These are phyloP conservation scores for Lentithecium fluviatile DNA, from an alignment of 495 filamentous ascomycete genomes.

Conservation along the genomic window DNA sequence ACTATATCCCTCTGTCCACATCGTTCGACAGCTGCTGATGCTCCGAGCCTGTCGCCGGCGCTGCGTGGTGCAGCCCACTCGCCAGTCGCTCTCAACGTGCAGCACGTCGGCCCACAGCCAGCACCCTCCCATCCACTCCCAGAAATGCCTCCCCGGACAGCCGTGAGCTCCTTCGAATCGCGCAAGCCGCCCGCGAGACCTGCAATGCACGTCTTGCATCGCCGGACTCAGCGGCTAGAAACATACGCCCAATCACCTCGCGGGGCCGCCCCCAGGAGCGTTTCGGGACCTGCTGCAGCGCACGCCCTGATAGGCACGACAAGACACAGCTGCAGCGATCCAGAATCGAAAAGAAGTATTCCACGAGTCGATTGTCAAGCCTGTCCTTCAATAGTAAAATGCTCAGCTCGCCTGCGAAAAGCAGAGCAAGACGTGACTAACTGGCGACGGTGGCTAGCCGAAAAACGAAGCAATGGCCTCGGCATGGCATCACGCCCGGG, in stretches of 20 bases:
- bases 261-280: slow-evolving; percentile 8
- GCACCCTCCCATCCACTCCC: slow-evolving; percentile 16
- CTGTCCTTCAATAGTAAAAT: slow-evolving; percentile 15
- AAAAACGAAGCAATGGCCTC: slow-evolving; percentile 20
- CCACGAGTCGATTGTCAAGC: slow-evolving; percentile 8
- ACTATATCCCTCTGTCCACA: background rate
- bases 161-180: slow-evolving; percentile 32
- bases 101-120: too few species aligned
- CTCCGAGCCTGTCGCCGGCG: background rate
- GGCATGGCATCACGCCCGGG: too few species aligned
- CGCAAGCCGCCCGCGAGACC: slow-evolving; percentile 27
- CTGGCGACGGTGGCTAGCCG: background rate
- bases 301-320: slow-evolving; percentile 25
- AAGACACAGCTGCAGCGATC: slow-evolving; percentile 14
- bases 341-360: slow-evolving; percentile 27
- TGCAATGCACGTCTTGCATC: slow-evolving; percentile 10
- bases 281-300: slow-evolving; percentile 27
- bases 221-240: slow-evolving; percentile 28
- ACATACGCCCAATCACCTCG: slow-evolving; percentile 30
- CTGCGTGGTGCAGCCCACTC: slow-evolving; percentile 21
- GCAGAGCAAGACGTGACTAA: slow-evolving; percentile 17
- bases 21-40: background rate
- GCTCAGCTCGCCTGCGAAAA: slow-evolving; percentile 2
- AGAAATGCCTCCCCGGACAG: slow-evolving; percentile 25
- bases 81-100: background rate